Evolutionary conservation across 1,284 basidiomycete genomes (phyloP).

Genomic region (Irpex rosettiformis): DNA sequence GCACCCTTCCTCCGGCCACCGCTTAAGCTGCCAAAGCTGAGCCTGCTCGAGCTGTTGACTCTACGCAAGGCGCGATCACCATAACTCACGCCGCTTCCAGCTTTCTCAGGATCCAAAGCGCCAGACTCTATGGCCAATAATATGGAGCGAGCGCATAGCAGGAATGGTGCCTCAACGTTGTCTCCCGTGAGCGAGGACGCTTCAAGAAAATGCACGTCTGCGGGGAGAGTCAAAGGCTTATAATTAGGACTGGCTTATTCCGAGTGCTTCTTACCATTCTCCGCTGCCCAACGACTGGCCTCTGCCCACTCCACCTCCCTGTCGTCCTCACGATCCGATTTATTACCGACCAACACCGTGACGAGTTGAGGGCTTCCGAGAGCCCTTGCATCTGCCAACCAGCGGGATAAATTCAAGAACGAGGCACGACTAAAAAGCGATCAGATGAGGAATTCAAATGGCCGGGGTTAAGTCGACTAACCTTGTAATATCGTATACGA

Average conservation of each 20-base stretch:
- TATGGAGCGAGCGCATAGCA: constrained; percentile 87
- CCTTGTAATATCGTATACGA: constrained; percentile 97
- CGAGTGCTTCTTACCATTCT: constrained; percentile 62
- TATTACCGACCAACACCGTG: constrained; percentile 92
- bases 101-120: constrained; percentile 86
- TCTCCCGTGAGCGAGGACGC: constrained; percentile 90
- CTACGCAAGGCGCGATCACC: constrained; percentile 89
- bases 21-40: constrained; percentile 77
- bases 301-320: constrained; percentile 94
- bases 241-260: constrained; percentile 18
- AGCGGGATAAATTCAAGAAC: constrained; percentile 78
- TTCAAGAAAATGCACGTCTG: constrained; percentile 91
- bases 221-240: constrained; percentile 5
- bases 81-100: constrained; percentile 93
- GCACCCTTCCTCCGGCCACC: constrained; percentile 53
- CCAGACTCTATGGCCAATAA: constrained; percentile 93
- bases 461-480: constrained; percentile 30
- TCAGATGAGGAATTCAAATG: constrained; percentile 13
- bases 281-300: constrained; percentile 91
- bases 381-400: constrained; percentile 90
- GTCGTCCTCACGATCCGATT: constrained; percentile 91
- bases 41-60: constrained; percentile 79
- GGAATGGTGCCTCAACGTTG: constrained; percentile 92
- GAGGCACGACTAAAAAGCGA: constrained; percentile 62
- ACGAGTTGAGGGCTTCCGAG: constrained; percentile 88